Conservation (phyloP, 441 rosid genomes). For the Adansonia rubrostipa region DNA sequence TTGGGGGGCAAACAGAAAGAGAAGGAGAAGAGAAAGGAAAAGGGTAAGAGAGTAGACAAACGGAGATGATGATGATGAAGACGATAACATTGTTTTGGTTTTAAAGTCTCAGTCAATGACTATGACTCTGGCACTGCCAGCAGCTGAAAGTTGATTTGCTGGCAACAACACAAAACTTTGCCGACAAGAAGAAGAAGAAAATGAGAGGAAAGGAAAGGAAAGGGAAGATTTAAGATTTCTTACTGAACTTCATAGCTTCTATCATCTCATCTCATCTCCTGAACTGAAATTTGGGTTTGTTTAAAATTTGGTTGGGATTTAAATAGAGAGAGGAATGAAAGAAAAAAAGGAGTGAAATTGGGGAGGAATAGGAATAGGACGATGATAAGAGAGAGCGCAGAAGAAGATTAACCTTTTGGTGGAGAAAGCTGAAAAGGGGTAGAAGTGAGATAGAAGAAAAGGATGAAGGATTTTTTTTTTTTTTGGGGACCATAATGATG, state of each 20-base stretch:
- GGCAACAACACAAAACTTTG: not conserved
- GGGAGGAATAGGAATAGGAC: too few relatives aligned
- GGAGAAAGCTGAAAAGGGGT: not conserved
- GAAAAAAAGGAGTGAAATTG: too few relatives aligned
- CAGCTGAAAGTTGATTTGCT: not conserved
- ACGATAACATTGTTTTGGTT: conserved; percentile 32
- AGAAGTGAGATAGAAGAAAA: conserved; percentile 17
- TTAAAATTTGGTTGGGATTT: not conserved
- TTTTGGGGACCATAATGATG: too few relatives aligned
- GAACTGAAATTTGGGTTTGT: too few relatives aligned
- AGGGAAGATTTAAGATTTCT: not conserved
- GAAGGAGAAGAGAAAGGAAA: conserved; percentile 39
- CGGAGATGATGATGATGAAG: conserved; percentile 53
- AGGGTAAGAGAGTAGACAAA: conserved; percentile 42
- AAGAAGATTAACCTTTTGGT: not conserved
- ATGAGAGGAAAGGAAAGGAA: not conserved
- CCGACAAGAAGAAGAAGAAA: not conserved
- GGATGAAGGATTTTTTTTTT: not conserved
- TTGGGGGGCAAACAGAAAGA: conserved; percentile 45
- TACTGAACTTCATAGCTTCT: not conserved
- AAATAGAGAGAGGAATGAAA: not conserved
- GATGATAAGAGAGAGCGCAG: too few relatives aligned
- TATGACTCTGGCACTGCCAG: not conserved
- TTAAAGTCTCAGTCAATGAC: not conserved
- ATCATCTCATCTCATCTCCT: not conserved